phyloP scores from a whole-genome alignment of 2,329 filamentous ascomycete species.

The Dichotomopilus funicola region DNA sequence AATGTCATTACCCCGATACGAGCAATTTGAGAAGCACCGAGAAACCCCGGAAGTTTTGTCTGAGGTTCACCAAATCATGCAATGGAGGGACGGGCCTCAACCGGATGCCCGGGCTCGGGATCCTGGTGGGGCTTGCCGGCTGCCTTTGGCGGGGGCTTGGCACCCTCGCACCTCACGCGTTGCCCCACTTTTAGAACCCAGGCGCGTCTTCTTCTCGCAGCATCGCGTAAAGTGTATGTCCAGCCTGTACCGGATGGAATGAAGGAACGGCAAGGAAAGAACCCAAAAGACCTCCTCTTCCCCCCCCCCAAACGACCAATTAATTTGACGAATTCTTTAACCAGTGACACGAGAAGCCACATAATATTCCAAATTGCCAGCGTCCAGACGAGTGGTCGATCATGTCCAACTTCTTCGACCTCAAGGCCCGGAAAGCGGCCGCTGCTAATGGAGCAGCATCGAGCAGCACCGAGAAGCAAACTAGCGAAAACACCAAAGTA shows the following conservation, averaged over 20 bases:
- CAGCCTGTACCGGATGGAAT: too few relatives aligned
- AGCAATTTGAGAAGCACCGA: too few relatives aligned
- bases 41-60: too few relatives aligned
- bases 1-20: too few relatives aligned
- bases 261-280: too few relatives aligned
- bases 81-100: too few relatives aligned
- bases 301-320: neutral
- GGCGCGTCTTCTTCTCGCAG: neutral
- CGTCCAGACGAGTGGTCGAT: neutral
- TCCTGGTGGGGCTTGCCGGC: too few relatives aligned
- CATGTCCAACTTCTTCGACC: constrained; percentile 92
- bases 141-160: too few relatives aligned
- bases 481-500: constrained; percentile 56
- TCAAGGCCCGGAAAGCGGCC: constrained; percentile 81
- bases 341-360: neutral
- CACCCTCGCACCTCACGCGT: neutral
- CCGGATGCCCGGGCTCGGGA: too few relatives aligned
- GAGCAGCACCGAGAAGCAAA: constrained; percentile 57
- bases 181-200: neutral
- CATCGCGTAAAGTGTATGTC: constrained; percentile 5
- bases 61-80: too few relatives aligned
- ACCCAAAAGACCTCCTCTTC: neutral
- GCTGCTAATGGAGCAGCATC: constrained; percentile 57
- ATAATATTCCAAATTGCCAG: too few relatives aligned
- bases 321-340: neutral